Base-by-base conservation (phyloP, 2,329 filamentous ascomycete genomes). In the Trichoderma asperellum region DNA sequence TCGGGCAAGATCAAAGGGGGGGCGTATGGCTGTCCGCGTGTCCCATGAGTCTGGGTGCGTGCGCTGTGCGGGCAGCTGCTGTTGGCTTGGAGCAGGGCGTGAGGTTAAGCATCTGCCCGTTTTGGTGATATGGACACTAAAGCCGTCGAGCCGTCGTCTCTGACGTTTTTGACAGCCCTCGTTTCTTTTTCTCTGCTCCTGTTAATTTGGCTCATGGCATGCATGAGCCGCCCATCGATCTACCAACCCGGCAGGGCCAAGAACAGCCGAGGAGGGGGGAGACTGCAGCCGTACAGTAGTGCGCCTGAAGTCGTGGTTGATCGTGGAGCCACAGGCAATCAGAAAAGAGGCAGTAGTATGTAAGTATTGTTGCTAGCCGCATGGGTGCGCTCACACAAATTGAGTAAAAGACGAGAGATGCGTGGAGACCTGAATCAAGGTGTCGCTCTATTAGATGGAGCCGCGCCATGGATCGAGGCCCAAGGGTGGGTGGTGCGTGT, bases 11-110 rank as follows among this genome's bases (percentile, higher is more conserved):
- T 61, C 16, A 21, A 43, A 56, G 18, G 62, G 62, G 52, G 62
- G 62, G 58, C 59, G 57, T 61, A 21, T 61, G 43, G n/a, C 49
- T 58, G 53, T 69, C 35, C n/a, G 24, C n/a, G 11, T 55, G 68
- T 40, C 37, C 68, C 68, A 52, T 34, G 27, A 59, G 29, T 27
- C 5, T 60, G 58, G 63, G 52, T 62, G 37, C 64, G 52, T 62
- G 37, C 64, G 59, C 57, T 57, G 34, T 49, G 52, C 53, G 69
- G 69, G 68, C 62, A 57, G 62, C 43, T 62, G 62, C 62, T 47
- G 35, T 61, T 57, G 62, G 62, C 18, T 57, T 27, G 57, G 29
- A 27, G 32, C 34, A 53, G 43, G 12, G 27, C n/a, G 56, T 16
- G 55, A 40, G 37, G 47, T n/a, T 61, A 49, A 65, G 34, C 8